Percentiles rank a stretch among this genome's conserved stretches.
Conservation (phyloP, 106 monocot genomes). For the Dactylorhiza incarnata region DNA sequence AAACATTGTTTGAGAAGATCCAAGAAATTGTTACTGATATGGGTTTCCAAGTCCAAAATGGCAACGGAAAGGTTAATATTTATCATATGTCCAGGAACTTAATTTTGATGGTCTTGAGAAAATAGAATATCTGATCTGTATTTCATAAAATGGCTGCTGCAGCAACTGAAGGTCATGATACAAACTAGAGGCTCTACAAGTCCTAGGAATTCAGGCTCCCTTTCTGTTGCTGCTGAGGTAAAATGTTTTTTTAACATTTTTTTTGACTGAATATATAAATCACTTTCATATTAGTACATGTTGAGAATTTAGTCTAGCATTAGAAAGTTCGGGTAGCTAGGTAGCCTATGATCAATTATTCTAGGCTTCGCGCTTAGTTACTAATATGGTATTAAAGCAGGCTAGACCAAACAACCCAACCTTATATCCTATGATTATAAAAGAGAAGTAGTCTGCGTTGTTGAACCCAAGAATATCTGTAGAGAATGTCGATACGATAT, state of each 20-base stretch:
- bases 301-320: no score
- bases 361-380: no score
- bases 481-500: no score
- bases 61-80: constrained; percentile 46
- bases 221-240: constrained; percentile 74
- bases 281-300: no score
- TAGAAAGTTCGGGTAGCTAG: no score
- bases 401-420: no score
- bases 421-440: no score
- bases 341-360: no score
- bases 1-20: constrained; percentile 60
- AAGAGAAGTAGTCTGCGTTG: no score
- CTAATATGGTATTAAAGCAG: no score
- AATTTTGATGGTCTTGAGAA: background rate
- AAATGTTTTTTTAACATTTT: background rate
- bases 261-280: background rate
- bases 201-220: constrained; percentile 30
- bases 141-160: background rate
- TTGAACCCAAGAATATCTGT: no score
- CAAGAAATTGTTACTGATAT: constrained; percentile 57
- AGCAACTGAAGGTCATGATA: constrained; percentile 68
- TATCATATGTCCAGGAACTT: constrained; percentile 1
- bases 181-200: constrained; percentile 27
- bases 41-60: constrained; percentile 67
- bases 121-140: background rate